phyloP scores from a whole-genome alignment of 371 early-diverging fungal species.

The Chytridium lagenaria region DNA sequence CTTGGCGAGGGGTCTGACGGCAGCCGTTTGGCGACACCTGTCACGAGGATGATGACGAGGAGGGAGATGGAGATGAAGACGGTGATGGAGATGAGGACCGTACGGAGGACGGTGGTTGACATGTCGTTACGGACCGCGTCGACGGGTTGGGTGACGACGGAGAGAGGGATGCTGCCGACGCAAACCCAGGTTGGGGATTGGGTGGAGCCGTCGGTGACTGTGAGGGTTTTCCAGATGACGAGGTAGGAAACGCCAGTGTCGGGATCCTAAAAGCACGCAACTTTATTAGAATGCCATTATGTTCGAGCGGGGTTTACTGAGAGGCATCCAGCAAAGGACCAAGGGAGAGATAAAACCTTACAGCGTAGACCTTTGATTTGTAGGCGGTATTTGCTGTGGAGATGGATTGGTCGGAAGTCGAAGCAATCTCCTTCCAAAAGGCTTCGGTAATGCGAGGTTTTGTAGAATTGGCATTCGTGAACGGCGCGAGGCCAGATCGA shows the following conservation, averaged over 20 bases:
- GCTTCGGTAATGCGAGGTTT: slow-evolving; percentile 22
- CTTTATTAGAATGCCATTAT: no score
- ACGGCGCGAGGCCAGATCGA: neutral
- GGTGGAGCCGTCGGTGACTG: slow-evolving; percentile 23
- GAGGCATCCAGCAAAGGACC: no score
- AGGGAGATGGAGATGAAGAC: no score
- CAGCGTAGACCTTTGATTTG: slow-evolving; percentile 15
- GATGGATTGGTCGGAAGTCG: neutral
- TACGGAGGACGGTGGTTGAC: slow-evolving; percentile 9
- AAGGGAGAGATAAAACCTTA: no score
- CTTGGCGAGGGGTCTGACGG: slow-evolving; percentile 25
- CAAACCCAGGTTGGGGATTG: slow-evolving; percentile 29
- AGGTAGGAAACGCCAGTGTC: slow-evolving; percentile 29
- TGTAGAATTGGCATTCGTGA: slow-evolving; percentile 27
- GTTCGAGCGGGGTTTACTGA: no score
- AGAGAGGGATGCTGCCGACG: slow-evolving; percentile 32
- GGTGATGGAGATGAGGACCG: slow-evolving; percentile 27
- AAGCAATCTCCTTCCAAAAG: slow-evolving; percentile 27
- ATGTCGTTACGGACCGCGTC: slow-evolving; percentile 21
- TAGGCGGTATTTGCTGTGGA: slow-evolving; percentile 4
- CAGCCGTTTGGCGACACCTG: slow-evolving; percentile 28
- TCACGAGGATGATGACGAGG: slow-evolving; percentile 20
- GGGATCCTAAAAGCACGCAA: no score
- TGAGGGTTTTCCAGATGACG: slow-evolving; percentile 37
- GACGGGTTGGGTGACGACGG: slow-evolving; percentile 29